Percentiles rank a stretch among this genome's conserved stretches.
Conservation (phyloP, 169 alveolate species). For the Plasmodium chabaudi region DNA sequence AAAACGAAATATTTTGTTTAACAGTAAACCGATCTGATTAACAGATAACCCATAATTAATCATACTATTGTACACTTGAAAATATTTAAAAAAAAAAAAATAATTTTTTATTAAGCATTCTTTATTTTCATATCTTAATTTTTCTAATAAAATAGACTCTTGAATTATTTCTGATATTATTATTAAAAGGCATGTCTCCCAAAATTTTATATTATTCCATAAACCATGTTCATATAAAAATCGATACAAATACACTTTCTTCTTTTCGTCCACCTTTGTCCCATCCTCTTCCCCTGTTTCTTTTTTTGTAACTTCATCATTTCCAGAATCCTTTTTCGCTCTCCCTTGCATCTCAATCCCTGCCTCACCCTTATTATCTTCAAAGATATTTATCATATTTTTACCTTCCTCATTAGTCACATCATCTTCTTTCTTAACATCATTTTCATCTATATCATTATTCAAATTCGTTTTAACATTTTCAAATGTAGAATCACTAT, state of each 20-base stretch:
- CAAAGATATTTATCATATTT: constrained; percentile 53
- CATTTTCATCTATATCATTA: constrained; percentile 23
- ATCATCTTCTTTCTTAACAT: background rate
- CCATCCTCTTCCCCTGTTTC: background rate
- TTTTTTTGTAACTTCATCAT: background rate
- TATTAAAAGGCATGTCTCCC: constrained; percentile 56
- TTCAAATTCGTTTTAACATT: background rate
- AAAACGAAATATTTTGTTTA: constrained; percentile 56
- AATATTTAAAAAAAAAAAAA: constrained; percentile 71
- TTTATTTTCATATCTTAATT: constrained; percentile 59
- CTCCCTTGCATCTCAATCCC: background rate
- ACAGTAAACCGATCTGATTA: constrained; percentile 44
- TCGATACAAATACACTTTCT: constrained; percentile 29
- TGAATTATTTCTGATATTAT: constrained; percentile 70
- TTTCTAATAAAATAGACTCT: constrained; percentile 55
- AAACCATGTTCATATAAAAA: constrained; percentile 47
- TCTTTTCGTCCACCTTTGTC: background rate
- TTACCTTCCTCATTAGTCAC: background rate
- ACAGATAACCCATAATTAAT: constrained; percentile 54
- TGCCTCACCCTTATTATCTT: background rate
- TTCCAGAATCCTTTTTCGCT: background rate
- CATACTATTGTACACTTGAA: constrained; percentile 53
- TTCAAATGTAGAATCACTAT: background rate
- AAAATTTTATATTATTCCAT: constrained; percentile 66
- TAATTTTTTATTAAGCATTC: constrained; percentile 56